These are phyloP conservation scores for Trichoderma erinaceum DNA, from an alignment of 495 filamentous ascomycete species.

Conservation along the genomic window DNA sequence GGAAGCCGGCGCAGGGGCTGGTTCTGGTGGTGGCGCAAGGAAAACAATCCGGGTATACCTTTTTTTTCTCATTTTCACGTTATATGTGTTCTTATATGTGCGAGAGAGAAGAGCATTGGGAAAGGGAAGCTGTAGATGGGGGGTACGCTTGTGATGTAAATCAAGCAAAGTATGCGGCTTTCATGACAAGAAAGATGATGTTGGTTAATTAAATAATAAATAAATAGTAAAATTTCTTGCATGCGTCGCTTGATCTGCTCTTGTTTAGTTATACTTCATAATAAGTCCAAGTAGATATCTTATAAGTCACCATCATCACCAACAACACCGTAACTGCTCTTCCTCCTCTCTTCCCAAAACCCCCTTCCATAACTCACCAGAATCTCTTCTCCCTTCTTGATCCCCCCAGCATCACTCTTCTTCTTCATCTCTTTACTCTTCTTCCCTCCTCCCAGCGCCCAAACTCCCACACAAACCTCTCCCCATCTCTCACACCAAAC, in stretches of 20 bases:
- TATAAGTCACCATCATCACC: not conserved
- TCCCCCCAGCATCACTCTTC: conserved; percentile 30
- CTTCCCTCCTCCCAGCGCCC: conserved; percentile 52
- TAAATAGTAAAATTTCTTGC: not conserved
- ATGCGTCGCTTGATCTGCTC: not conserved
- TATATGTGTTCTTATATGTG: not conserved
- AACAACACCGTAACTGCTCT: conserved; percentile 7
- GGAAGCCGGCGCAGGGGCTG: conserved; percentile 14
- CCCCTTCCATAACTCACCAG: conserved; percentile 63
- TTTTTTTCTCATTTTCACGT: not conserved
- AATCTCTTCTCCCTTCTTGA: conserved; percentile 55
- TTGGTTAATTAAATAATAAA: not conserved
- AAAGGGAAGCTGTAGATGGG: not conserved
- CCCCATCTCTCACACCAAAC: conserved; percentile 41
- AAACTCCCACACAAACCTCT: conserved; percentile 55
- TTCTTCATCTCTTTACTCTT: conserved; percentile 38
- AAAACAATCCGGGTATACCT: not conserved
- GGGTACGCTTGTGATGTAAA: not conserved
- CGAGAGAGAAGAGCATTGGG: not conserved
- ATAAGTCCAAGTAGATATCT: not conserved
- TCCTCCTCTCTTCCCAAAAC: conserved; percentile 48
- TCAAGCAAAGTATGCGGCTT: not conserved
- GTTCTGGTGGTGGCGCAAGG: conserved; percentile 11
- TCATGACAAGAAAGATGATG: not conserved
- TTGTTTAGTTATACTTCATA: not conserved